These are phyloP conservation scores for Emmonsiellopsis sp. DNA, from an alignment of 2,329 filamentous ascomycete species.

Conservation along the genomic window DNA sequence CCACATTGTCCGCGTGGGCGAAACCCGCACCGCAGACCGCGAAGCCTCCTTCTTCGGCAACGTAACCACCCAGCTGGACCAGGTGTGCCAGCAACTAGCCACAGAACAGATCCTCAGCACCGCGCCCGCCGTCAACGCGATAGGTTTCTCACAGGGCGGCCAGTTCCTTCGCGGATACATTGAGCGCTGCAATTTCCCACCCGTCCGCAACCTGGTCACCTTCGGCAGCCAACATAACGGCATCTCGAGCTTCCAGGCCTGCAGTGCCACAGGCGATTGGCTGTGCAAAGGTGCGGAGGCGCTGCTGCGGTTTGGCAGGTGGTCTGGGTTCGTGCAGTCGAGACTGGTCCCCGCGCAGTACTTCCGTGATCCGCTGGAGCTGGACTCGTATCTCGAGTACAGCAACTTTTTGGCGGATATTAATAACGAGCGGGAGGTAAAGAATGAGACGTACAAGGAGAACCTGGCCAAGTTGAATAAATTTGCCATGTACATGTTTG, in stretches of 20 bases:
- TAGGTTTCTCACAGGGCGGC: constrained; percentile 93
- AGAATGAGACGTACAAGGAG: constrained; percentile 64
- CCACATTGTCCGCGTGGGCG: constrained; percentile 65
- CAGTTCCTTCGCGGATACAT: constrained; percentile 90
- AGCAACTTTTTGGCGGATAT: constrained; percentile 91
- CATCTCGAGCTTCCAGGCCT: constrained; percentile 72
- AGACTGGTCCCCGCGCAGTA: constrained; percentile 89
- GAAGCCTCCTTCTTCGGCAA: constrained; percentile 87
- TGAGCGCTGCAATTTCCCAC: constrained; percentile 72
- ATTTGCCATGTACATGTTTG: constrained; percentile 85
- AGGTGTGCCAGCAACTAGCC: constrained; percentile 69
- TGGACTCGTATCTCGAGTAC: constrained; percentile 64
- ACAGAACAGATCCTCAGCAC: constrained; percentile 69
- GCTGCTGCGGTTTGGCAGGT: constrained; percentile 69
- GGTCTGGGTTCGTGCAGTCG: constrained; percentile 66
- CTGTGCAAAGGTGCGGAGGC: constrained; percentile 73
- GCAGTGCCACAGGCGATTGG: constrained; percentile 57
- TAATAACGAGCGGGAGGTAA: constrained; percentile 76
- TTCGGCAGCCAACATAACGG: constrained; percentile 91
- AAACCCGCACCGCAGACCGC: constrained; percentile 59
- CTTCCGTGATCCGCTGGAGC: constrained; percentile 62
- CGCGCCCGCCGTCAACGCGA: constrained; percentile 74
- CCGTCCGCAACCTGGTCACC: constrained; percentile 69
- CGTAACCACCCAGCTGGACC: constrained; percentile 64
- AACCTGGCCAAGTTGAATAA: constrained; percentile 62